Percentiles rank a stretch among this genome's conserved stretches.
These are phyloP conservation scores for Asterophora parasitica DNA, from an alignment of 768 basidiomycete species.

Conservation along the genomic window DNA sequence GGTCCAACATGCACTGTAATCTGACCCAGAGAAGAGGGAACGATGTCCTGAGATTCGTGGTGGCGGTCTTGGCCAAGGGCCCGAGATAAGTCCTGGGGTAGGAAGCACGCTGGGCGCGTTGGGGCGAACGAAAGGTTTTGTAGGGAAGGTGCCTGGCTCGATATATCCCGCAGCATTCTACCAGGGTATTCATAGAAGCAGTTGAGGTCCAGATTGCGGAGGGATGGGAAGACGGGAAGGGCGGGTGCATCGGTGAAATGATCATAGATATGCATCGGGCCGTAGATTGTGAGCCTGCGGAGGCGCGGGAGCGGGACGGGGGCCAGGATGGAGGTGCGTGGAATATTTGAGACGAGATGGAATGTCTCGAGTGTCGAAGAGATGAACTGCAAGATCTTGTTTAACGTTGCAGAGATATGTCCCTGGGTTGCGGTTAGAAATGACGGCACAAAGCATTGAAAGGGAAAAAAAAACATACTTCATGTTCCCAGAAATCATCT, in stretches of 20 bases:
- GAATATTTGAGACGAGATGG: conserved; percentile 20
- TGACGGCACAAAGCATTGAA: too few species aligned
- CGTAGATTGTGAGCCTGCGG: conserved; percentile 21
- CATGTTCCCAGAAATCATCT: conserved; percentile 12
- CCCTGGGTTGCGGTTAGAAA: background rate
- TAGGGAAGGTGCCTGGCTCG: conserved; percentile 18
- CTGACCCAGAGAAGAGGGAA: conserved; percentile 11
- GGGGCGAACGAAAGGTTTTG: conserved; percentile 17
- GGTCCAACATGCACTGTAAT: conserved; percentile 12
- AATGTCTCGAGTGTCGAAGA: conserved; percentile 21
- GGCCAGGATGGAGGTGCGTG: conserved; percentile 15
- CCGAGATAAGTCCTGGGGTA: conserved; percentile 16
- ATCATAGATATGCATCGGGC: conserved; percentile 20
- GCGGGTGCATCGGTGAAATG: conserved; percentile 1
- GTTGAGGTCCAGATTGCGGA: conserved; percentile 19
- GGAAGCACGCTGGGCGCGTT: conserved; percentile 13
- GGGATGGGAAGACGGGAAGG: conserved; percentile 16
- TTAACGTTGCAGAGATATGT: conserved; percentile 12
- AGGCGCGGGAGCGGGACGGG: conserved; percentile 22
- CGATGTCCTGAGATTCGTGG: too few species aligned
- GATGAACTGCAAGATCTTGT: conserved; percentile 16
- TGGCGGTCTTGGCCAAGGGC: conserved; percentile 6
- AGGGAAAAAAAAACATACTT: conserved; percentile 4
- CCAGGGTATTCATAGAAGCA: conserved; percentile 19
- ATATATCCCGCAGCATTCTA: conserved; percentile 21